These are phyloP conservation scores for Penicillium canescens DNA, from an alignment of 495 filamentous ascomycete genomes.

Conservation along the genomic window DNA sequence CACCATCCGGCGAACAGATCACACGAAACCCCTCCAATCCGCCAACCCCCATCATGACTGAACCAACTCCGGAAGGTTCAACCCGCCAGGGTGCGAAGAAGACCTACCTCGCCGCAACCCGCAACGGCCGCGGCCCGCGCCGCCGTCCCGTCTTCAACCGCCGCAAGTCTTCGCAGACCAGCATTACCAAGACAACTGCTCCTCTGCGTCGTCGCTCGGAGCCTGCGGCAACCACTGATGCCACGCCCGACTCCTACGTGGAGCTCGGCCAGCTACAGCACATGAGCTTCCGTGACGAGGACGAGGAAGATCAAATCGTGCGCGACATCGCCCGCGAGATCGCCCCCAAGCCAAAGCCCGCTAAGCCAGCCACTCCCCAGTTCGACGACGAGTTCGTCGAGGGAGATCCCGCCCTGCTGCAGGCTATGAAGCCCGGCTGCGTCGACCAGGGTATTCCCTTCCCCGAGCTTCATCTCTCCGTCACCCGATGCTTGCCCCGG, in stretches of 20 bases:
- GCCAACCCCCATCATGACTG: constrained; percentile 22
- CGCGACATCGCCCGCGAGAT: constrained; percentile 3
- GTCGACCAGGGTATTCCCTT: background rate
- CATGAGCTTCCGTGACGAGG: constrained; percentile 9
- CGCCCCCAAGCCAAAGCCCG: constrained; percentile 2
- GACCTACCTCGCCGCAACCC: constrained; percentile 31
- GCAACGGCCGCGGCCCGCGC: constrained; percentile 27
- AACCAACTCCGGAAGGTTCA: background rate
- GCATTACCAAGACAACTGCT: constrained; percentile 10
- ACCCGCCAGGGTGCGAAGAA: constrained; percentile 29
- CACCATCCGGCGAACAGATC: constrained; percentile 25
- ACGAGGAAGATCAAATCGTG: constrained; percentile 4
- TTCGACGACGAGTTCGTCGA: constrained; percentile 1
- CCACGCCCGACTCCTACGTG: background rate
- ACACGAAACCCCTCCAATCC: constrained; percentile 37
- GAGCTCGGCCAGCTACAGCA: constrained; percentile 7
- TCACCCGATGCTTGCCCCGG: background rate
- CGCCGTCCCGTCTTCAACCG: constrained; percentile 43
- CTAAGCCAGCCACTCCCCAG: background rate
- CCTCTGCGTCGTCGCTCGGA: constrained; percentile 14
- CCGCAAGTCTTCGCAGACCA: constrained; percentile 43
- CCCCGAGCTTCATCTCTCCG: background rate
- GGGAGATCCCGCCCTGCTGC: background rate
- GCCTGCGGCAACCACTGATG: constrained; percentile 3
- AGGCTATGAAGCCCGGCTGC: background rate